These are phyloP conservation scores for Aspergillus kassunensis DNA, from an alignment of 495 filamentous ascomycete genomes.

Conservation along the genomic window DNA sequence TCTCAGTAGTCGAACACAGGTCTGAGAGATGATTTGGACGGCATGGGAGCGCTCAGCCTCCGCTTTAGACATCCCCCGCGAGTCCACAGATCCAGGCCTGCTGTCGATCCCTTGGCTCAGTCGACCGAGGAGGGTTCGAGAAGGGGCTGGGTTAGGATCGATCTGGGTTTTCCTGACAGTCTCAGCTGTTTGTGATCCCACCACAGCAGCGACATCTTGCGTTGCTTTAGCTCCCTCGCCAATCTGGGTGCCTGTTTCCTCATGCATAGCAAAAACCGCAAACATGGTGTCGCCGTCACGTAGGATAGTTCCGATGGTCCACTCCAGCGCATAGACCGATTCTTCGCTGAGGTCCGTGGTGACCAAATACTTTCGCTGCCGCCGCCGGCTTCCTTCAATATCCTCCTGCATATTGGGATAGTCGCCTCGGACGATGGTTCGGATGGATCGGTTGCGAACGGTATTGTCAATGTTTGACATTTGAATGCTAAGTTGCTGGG, in stretches of 20 bases:
- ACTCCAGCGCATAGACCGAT: constrained; percentile 89
- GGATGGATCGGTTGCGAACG: constrained; percentile 75
- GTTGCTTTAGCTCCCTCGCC: constrained; percentile 61
- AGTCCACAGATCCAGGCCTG: constrained; percentile 39
- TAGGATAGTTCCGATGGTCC: constrained; percentile 95
- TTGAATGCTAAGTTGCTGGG: constrained; percentile 75
- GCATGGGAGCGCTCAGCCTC: constrained; percentile 77
- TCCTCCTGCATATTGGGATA: constrained; percentile 69
- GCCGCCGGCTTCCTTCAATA: constrained; percentile 65
- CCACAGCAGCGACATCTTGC: constrained; percentile 63
- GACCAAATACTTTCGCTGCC: constrained; percentile 83
- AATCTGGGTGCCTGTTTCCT: constrained; percentile 58
- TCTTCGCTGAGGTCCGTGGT: constrained; percentile 92
- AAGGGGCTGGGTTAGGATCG: constrained; percentile 19
- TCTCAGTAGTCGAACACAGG: constrained; percentile 76
- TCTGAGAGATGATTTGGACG: constrained; percentile 69
- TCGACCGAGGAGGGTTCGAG: constrained; percentile 34
- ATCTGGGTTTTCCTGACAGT: constrained; percentile 27
- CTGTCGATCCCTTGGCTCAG: constrained; percentile 39
- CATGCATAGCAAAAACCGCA: constrained; percentile 85
- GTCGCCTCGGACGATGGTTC: constrained; percentile 85
- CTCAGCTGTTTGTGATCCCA: constrained; percentile 48
- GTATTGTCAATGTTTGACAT: constrained; percentile 71
- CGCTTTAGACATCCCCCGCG: constrained; percentile 47
- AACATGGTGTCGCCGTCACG: constrained; percentile 91